Conservation (phyloP, 306 rosid species). For the Sechiopsis laciniata region DNA sequence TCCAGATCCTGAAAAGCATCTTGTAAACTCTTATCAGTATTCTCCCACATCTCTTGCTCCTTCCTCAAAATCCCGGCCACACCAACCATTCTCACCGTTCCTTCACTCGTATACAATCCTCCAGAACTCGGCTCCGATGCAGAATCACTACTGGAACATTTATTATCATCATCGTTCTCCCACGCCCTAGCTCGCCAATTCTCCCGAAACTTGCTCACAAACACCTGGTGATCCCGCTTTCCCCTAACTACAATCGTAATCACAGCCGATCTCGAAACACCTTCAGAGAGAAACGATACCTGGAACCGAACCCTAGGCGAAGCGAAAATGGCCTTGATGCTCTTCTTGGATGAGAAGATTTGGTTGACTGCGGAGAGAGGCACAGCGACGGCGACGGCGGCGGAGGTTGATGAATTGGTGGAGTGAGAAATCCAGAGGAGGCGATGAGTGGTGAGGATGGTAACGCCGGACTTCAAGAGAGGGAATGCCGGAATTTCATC, state of each 20-base stretch:
- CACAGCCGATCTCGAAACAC: conserved; percentile 43
- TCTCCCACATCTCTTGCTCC: conserved; percentile 99
- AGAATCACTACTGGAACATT: conserved; percentile 17
- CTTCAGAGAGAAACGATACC: conserved; percentile 49
- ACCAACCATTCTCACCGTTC: conserved; percentile 91
- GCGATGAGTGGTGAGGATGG: conserved; percentile 83
- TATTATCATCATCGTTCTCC: conserved; percentile 37
- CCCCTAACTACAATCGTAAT: conserved; percentile 67
- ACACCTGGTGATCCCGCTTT: conserved; percentile 73
- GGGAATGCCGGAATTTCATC: conserved; percentile 62
- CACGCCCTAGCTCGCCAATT: conserved; percentile 80
- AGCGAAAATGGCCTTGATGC: conserved; percentile 63
- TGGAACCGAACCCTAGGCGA: conserved; percentile 84
- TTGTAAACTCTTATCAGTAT: conserved; percentile 89
- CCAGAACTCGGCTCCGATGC: conserved; percentile 26
- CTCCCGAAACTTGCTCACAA: conserved; percentile 64
- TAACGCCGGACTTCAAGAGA: conserved; percentile 68
- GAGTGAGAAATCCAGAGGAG: conserved; percentile 63
- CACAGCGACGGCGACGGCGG: conserved; percentile 26
- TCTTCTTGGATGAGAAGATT: conserved; percentile 63
- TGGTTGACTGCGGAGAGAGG: conserved; percentile 54
- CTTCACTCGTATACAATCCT: conserved; percentile 63
- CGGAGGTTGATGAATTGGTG: conserved; percentile 19
- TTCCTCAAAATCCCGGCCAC: conserved; percentile 92
- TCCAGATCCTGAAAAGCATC: conserved; percentile 97